Evolutionary conservation across 202 grass and related monocot genomes (phyloP).

Genomic region (Setaria viridis): DNA sequence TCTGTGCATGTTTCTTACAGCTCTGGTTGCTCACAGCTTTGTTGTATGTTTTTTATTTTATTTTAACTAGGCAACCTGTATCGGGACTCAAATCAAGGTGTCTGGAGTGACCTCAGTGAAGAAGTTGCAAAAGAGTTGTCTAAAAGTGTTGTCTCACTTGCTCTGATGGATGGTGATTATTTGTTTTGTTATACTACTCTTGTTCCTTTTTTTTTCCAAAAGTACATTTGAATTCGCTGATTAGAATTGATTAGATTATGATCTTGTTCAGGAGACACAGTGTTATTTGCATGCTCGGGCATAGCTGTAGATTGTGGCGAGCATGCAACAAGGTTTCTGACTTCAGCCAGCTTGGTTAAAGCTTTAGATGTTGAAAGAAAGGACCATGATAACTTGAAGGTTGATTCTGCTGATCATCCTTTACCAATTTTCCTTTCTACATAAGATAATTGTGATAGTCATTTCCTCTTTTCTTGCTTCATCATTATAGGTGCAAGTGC

Average conservation of each 20-base stretch:
- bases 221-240: background rate
- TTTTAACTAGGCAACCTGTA: background rate
- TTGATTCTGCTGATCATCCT: constrained; percentile 11
- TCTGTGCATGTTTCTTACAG: background rate
- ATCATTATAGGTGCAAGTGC: constrained; percentile 4
- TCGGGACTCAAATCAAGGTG: background rate
- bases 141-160: constrained; percentile 32
- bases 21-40: background rate
- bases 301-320: background rate
- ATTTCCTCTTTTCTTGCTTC: constrained; percentile 7
- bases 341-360: constrained; percentile 42
- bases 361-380: background rate
- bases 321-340: background rate
- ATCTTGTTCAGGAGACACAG: background rate
- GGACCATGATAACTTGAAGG: constrained; percentile 18
- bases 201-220: background rate
- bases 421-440: background rate
- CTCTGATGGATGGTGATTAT: constrained; percentile 2
- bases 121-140: background rate
- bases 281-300: constrained; percentile 37
- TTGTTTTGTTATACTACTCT: background rate
- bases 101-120: background rate
- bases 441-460: background rate
- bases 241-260: background rate
- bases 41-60: background rate